These are phyloP conservation scores for Ophiostoma pallidulum DNA, from an alignment of 2,329 filamentous ascomycete genomes.

Conservation along the genomic window DNA sequence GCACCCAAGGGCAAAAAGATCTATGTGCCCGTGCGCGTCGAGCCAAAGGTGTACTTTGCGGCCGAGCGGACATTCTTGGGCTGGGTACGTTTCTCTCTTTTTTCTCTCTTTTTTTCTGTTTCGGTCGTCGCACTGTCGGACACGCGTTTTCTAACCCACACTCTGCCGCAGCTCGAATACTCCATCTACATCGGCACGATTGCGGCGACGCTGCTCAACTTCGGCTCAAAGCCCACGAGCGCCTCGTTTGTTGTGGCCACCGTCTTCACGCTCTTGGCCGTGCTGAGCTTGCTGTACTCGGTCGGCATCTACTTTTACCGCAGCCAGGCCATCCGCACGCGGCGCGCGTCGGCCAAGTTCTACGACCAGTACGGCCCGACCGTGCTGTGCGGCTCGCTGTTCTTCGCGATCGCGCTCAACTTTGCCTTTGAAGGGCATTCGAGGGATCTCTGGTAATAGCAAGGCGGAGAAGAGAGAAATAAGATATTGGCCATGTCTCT, in stretches of 20 bases:
- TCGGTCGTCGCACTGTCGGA: no score
- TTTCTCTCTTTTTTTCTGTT: conserved; percentile 25
- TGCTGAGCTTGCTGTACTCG: conserved; percentile 70
- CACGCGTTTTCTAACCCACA: no score
- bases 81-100: no score
- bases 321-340: conserved; percentile 71
- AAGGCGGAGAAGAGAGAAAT: no score
- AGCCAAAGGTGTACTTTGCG: conserved; percentile 96
- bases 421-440: conserved; percentile 69
- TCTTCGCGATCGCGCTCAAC: conserved; percentile 67
- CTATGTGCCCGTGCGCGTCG: conserved; percentile 88
- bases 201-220: conserved; percentile 74
- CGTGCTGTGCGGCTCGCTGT: conserved; percentile 61
- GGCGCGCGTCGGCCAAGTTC: conserved; percentile 70
- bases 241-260: conserved; percentile 61
- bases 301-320: conserved; percentile 81
- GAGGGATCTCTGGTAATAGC: conserved; percentile 46
- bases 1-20: conserved; percentile 82
- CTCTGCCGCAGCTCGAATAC: conserved; percentile 92
- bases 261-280: conserved; percentile 73
- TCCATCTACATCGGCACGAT: conserved; percentile 89
- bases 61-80: conserved; percentile 92
- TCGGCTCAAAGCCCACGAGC: conserved; percentile 49
- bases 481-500: neutral
- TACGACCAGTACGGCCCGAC: conserved; percentile 85